Evolutionary conservation across 371 early-diverging fungal genomes (phyloP).

Genomic region (Mortierella sp.): DNA sequence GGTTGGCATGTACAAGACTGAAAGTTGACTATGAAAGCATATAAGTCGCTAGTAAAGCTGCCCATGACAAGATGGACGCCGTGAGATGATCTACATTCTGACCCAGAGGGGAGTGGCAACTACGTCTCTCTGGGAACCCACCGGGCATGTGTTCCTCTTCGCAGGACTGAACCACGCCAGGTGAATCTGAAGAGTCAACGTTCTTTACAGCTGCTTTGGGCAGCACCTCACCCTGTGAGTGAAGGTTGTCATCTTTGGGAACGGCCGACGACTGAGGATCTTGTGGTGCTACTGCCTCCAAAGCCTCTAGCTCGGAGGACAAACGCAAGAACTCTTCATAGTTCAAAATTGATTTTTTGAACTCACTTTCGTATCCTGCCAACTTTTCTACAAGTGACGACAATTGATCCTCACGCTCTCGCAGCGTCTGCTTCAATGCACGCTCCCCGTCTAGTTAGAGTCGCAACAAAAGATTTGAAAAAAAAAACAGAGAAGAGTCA

Average conservation of each 20-base stretch:
- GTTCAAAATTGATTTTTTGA: conserved; percentile 26
- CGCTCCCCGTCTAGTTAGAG: conserved; percentile 20
- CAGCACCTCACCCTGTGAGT: no score
- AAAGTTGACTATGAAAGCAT: conserved; percentile 22
- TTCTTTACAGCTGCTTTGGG: not conserved
- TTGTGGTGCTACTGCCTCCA: not conserved
- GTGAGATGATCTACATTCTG: conserved; percentile 22
- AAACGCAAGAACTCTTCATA: conserved; percentile 26
- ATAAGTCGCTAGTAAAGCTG: conserved; percentile 26
- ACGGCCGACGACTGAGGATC: no score
- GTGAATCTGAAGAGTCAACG: no score
- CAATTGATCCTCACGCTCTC: conserved; percentile 24
- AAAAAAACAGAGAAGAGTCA: not conserved
- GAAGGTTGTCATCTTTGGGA: no score
- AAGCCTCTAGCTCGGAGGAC: conserved; percentile 14
- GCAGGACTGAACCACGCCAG: no score
- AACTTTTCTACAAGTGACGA: conserved; percentile 30
- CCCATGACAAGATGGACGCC: conserved; percentile 40
- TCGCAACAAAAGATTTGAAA: not conserved
- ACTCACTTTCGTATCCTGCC: conserved; percentile 31
- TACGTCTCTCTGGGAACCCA: conserved; percentile 4
- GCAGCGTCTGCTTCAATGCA: conserved; percentile 21
- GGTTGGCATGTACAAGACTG: no score
- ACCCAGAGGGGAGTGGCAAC: not conserved
- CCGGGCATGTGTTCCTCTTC: conserved; percentile 20